These are phyloP conservation scores for Vigna angularis DNA, from an alignment of 306 rosid genomes.

Conservation along the genomic window DNA sequence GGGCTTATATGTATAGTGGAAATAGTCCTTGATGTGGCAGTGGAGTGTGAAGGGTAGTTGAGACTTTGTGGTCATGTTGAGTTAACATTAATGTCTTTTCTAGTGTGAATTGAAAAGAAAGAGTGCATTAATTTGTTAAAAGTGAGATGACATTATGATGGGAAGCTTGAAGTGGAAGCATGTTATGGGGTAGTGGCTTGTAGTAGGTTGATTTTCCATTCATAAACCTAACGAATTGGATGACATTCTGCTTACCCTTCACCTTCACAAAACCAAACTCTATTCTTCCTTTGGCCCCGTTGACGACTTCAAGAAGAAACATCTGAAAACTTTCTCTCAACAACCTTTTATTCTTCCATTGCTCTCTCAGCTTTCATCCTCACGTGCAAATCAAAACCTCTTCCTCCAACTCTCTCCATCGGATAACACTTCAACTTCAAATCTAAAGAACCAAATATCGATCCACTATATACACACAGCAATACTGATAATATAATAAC, in stretches of 20 bases:
- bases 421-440: conserved; percentile 31
- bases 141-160: not conserved
- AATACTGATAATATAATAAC: too few relatives aligned
- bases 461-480: too few relatives aligned
- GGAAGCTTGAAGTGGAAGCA: conserved; percentile 68
- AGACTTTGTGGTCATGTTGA: conserved; percentile 43
- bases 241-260: conserved; percentile 75
- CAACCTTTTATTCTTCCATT: conserved; percentile 40
- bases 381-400: conserved; percentile 45
- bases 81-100: conserved; percentile 38
- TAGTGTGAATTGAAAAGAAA: too few relatives aligned
- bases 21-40: too few relatives aligned
- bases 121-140: too few relatives aligned
- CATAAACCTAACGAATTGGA: conserved; percentile 71
- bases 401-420: conserved; percentile 22
- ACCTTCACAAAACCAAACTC: conserved; percentile 1
- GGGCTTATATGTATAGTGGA: too few relatives aligned
- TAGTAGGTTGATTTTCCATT: conserved; percentile 56
- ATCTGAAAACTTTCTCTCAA: conserved; percentile 49
- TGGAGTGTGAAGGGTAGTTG: conserved; percentile 38
- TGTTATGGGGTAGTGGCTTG: conserved; percentile 15
- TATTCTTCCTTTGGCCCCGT: not conserved
- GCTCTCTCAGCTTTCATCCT: conserved; percentile 22
- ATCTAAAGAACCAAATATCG: not conserved
- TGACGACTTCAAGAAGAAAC: conserved; percentile 53